These are phyloP conservation scores for Phylloporus rhodoxanthus DNA, from an alignment of 768 basidiomycete genomes.

Conservation along the genomic window DNA sequence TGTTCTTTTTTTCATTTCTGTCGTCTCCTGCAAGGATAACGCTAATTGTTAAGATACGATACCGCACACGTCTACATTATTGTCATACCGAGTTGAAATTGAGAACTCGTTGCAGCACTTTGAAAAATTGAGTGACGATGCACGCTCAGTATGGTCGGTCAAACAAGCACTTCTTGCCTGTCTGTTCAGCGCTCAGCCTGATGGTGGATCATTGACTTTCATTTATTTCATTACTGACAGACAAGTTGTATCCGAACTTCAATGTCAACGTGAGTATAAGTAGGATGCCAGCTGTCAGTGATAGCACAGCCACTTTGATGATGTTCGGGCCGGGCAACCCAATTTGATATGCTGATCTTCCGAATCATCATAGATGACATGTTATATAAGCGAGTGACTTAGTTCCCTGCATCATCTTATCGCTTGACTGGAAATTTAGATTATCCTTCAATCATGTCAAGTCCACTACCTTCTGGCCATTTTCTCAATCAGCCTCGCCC, in stretches of 20 bases:
- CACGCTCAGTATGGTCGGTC: too few species aligned
- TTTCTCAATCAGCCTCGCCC: constrained; percentile 34
- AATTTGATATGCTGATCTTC: not conserved
- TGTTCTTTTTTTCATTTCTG: constrained; percentile 8
- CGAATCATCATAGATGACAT: not conserved
- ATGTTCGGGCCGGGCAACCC: not conserved
- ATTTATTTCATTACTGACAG: too few species aligned
- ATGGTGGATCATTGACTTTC: too few species aligned
- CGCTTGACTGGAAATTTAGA: not conserved
- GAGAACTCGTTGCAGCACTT: not conserved
- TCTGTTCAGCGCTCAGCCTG: too few species aligned
- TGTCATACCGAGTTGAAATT: constrained; percentile 1
- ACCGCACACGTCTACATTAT: constrained; percentile 18
- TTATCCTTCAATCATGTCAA: constrained; percentile 8
- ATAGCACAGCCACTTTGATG: too few species aligned
- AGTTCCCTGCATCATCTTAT: not conserved
- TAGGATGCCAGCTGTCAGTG: too few species aligned
- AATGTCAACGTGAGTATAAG: too few species aligned
- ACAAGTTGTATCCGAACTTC: too few species aligned
- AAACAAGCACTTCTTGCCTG: too few species aligned
- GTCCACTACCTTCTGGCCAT: constrained; percentile 21
- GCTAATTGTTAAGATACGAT: constrained; percentile 19
- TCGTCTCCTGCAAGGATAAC: constrained; percentile 2
- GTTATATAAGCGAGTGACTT: not conserved
- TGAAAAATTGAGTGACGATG: too few species aligned